These are phyloP conservation scores for Rosellinia necatrix DNA, from an alignment of 2,329 filamentous ascomycete species.

Conservation along the genomic window DNA sequence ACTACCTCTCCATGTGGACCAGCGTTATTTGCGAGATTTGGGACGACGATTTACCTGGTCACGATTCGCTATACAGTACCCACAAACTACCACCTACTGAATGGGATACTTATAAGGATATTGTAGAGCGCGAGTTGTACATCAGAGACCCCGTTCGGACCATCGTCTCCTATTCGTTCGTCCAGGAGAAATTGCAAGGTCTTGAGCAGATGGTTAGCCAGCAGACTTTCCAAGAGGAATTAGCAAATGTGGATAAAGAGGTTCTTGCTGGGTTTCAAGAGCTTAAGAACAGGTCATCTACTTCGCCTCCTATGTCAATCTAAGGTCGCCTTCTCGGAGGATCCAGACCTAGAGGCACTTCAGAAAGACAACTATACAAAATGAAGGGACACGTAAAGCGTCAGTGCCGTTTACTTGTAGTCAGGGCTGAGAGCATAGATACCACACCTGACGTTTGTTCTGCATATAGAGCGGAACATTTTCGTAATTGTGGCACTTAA, in stretches of 20 bases:
- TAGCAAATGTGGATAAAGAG: slow-evolving; percentile 75
- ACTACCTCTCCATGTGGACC: slow-evolving; percentile 77
- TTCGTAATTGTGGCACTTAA: no score
- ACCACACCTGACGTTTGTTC: no score
- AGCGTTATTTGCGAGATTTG: slow-evolving; percentile 69
- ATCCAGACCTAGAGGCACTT: not conserved
- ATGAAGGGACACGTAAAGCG: not conserved
- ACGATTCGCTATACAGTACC: slow-evolving; percentile 57
- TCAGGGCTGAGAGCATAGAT: no score
- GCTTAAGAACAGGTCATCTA: slow-evolving; percentile 31
- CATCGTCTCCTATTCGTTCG: slow-evolving; percentile 66
- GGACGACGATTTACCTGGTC: slow-evolving; percentile 55
- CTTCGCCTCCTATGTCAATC: not conserved
- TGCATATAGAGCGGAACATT: no score
- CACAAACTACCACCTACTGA: slow-evolving; percentile 48
- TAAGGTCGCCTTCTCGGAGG: not conserved
- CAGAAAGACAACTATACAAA: not conserved
- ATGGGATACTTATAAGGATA: slow-evolving; percentile 61
- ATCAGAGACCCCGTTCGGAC: slow-evolving; percentile 70
- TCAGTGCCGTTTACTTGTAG: no score
- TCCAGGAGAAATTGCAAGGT: slow-evolving; percentile 63
- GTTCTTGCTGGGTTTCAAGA: slow-evolving; percentile 67
- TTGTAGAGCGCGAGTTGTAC: slow-evolving; percentile 57
- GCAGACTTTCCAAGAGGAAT: slow-evolving; percentile 69
- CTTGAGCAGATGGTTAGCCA: slow-evolving; percentile 65